Percentiles rank a stretch among this genome's conserved stretches.
phyloP scores from a whole-genome alignment of 176 grass and related monocot genomes.

The Triticum urartu region DNA sequence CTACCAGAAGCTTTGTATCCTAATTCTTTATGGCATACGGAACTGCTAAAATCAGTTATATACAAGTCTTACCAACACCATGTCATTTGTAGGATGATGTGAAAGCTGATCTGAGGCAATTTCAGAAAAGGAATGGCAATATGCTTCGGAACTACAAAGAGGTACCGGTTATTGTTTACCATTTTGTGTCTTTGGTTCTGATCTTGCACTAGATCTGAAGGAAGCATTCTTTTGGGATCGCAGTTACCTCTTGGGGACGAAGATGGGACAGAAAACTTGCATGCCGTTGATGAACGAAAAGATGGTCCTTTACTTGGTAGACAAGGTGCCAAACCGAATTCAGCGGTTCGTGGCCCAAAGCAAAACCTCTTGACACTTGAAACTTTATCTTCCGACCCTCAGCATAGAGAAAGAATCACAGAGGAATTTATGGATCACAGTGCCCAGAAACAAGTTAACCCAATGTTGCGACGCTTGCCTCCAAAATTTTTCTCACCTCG shows the following conservation, averaged over 20 bases:
- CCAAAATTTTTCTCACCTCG: constrained; percentile 37
- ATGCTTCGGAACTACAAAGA: constrained; percentile 39
- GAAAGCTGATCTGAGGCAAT: constrained; percentile 39
- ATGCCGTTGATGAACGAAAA: constrained; percentile 22
- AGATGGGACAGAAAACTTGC: constrained; percentile 11
- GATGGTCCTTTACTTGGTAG: constrained; percentile 3
- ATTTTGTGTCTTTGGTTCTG: constrained; percentile 13
- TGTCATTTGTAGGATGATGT: constrained; percentile 54
- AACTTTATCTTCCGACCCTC: constrained; percentile 19
- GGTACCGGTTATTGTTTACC: constrained; percentile 47
- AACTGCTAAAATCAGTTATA: not conserved
- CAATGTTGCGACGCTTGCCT: constrained; percentile 37
- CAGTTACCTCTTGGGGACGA: constrained; percentile 6
- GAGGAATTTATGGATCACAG: constrained; percentile 22
- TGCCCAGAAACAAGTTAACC: not conserved
- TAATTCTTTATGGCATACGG: not conserved
- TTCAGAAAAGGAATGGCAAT: constrained; percentile 31
- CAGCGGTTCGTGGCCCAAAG: constrained; percentile 27
- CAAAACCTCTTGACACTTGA: constrained; percentile 28
- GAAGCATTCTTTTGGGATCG: constrained; percentile 1
- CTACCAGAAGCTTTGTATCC: not conserved
- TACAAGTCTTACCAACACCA: not conserved
- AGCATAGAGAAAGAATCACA: constrained; percentile 21
- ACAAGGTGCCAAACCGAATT: constrained; percentile 24
- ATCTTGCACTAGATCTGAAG: constrained; percentile 29